Evolutionary conservation across 352 stramenopile species (phyloP).

Genomic region (Globisporangium perplexum): DNA sequence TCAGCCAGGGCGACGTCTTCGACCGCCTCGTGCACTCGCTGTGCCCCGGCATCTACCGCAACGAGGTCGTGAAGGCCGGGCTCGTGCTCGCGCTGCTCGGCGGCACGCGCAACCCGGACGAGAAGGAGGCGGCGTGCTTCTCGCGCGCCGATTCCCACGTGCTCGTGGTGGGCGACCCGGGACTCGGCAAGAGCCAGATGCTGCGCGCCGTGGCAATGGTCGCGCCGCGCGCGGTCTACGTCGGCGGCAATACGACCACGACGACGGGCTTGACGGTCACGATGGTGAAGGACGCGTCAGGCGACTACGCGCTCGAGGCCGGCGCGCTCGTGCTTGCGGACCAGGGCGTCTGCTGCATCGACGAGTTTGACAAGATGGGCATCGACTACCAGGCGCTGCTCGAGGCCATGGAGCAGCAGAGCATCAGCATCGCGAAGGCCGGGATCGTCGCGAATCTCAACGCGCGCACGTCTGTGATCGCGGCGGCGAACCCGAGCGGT

Average conservation of each 20-base stretch:
- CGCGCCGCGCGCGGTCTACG: conserved; percentile 93
- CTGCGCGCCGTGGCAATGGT: conserved; percentile 89
- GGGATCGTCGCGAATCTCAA: conserved; percentile 95
- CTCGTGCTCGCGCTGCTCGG: conserved; percentile 95
- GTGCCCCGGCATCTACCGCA: conserved; percentile 96
- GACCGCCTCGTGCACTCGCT: conserved; percentile 93
- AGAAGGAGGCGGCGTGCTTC: conserved; percentile 48
- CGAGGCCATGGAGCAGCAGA: conserved; percentile 99
- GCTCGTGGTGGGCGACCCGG: conserved; percentile 94
- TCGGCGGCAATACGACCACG: conserved; percentile 95
- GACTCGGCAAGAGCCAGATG: conserved; percentile 96
- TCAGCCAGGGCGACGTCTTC: conserved; percentile 87
- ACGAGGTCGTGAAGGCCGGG: conserved; percentile 97
- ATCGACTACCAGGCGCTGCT: conserved; percentile 90
- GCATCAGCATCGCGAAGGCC: conserved; percentile 90
- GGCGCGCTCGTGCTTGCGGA: conserved; percentile 93
- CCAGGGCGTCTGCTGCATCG: conserved; percentile 96
- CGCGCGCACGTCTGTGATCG: conserved; percentile 93
- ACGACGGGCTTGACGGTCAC: conserved; percentile 96
- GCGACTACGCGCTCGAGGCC: conserved; percentile 90
- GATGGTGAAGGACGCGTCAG: conserved; percentile 91
- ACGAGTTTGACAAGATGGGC: conserved; percentile 99
- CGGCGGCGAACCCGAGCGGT: conserved; percentile 95
- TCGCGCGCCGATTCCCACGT: conserved; percentile 94
- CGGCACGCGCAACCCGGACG: conserved; percentile 76